These are phyloP conservation scores for Senecio squalidus DNA, from an alignment of 140 eudicot genomes.

Conservation along the genomic window DNA sequence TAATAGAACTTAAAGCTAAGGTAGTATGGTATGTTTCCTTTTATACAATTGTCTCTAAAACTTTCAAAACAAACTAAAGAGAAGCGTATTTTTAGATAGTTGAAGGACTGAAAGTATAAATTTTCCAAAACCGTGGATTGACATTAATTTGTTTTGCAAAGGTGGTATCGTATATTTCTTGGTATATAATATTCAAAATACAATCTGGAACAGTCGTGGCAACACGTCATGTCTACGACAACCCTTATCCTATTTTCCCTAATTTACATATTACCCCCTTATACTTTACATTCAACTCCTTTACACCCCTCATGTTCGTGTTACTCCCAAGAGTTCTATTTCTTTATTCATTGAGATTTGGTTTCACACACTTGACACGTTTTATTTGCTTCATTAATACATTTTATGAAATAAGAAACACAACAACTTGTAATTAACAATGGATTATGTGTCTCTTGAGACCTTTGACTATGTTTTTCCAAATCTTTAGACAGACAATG, in stretches of 20 bases:
- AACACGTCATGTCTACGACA: constrained; percentile 19
- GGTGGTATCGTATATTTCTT: background rate
- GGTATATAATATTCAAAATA: background rate
- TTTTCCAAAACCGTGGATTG: background rate
- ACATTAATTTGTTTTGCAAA: background rate
- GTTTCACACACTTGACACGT: background rate
- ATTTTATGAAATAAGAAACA: too few species aligned
- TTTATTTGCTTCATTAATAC: background rate
- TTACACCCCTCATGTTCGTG: background rate
- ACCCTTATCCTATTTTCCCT: constrained; percentile 10
- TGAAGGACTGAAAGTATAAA: background rate
- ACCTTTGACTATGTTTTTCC: too few species aligned
- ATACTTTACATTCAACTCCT: background rate
- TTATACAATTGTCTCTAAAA: too few species aligned
- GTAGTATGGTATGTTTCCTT: too few species aligned
- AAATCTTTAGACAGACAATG: too few species aligned
- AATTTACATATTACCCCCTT: background rate
- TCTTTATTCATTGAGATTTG: background rate
- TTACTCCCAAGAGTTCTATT: background rate
- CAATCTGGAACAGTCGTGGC: constrained; percentile 1
- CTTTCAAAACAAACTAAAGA: background rate
- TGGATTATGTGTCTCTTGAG: too few species aligned
- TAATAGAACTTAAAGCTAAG: too few species aligned
- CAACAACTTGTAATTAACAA: too few species aligned
- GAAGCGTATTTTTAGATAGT: constrained; percentile 1